These are phyloP conservation scores for Pythium volutum DNA, from an alignment of 352 stramenopile genomes.

Conservation along the genomic window DNA sequence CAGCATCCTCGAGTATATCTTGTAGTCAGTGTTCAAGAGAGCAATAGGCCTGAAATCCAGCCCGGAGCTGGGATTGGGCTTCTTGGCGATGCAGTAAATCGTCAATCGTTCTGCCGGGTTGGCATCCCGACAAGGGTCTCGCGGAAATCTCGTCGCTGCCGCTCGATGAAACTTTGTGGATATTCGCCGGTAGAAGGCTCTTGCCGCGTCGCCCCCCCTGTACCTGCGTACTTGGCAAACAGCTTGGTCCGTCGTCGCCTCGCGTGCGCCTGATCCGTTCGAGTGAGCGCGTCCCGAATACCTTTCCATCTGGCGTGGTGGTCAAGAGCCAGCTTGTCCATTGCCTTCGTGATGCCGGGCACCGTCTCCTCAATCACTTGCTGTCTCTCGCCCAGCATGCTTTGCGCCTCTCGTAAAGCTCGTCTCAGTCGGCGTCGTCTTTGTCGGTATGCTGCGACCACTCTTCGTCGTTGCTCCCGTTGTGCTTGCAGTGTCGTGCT, in stretches of 20 bases:
- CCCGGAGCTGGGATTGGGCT: background rate
- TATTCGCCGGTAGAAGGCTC: constrained; percentile 1
- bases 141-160: too few species aligned
- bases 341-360: background rate
- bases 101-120: background rate
- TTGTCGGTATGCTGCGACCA: background rate
- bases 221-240: background rate
- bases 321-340: background rate
- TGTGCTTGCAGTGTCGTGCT: too few species aligned
- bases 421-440: background rate
- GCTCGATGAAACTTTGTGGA: background rate
- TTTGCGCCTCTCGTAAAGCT: background rate
- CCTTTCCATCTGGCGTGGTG: background rate
- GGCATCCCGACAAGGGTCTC: too few species aligned
- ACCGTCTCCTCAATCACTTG: background rate
- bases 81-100: constrained; percentile 6
- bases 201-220: background rate
- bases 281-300: background rate
- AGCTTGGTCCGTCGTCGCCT: background rate
- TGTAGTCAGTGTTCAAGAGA: constrained; percentile 18
- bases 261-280: background rate
- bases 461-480: too few species aligned
- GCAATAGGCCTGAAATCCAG: constrained; percentile 18
- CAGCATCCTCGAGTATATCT: constrained; percentile 15
- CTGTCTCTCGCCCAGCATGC: background rate